Evolutionary conservation across 805 yeast genomes (phyloP).

Genomic region (Candida glaebosa): DNA sequence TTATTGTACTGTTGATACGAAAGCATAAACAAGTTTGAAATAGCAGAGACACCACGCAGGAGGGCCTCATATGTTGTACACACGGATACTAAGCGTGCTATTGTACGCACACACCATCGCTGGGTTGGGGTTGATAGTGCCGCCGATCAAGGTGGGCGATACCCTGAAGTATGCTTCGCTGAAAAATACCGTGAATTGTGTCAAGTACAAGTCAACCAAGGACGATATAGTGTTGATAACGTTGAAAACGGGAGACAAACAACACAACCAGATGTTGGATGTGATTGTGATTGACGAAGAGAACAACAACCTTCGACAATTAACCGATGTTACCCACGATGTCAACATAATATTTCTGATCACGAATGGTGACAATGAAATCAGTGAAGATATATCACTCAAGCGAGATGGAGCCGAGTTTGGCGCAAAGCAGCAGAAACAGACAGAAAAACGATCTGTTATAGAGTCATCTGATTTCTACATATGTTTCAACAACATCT

Average conservation of each 20-base stretch:
- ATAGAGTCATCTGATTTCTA: conserved; percentile 27
- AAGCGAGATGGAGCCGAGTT: background rate
- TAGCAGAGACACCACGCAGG: no score
- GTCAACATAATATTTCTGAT: conserved; percentile 34
- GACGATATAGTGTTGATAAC: conserved; percentile 36
- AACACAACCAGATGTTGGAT: conserved; percentile 32
- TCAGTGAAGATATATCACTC: conserved; percentile 2
- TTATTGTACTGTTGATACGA: background rate
- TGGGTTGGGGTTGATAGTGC: conserved; percentile 33
- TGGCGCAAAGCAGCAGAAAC: no score
- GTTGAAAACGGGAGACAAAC: conserved; percentile 26
- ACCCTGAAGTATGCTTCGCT: conserved; percentile 24
- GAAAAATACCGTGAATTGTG: conserved; percentile 30
- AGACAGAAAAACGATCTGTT: background rate
- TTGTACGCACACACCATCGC: background rate
- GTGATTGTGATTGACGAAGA: conserved; percentile 36
- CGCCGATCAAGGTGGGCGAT: conserved; percentile 32
- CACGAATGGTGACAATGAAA: conserved; percentile 20
- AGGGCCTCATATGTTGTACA: background rate
- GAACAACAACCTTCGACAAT: conserved; percentile 30
- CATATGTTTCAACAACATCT: conserved; percentile 42
- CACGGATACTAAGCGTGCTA: background rate
- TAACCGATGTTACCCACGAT: conserved; percentile 28
- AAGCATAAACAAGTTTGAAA: background rate
- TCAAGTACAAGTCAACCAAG: conserved; percentile 31